phyloP scores from a whole-genome alignment of 2,329 filamentous ascomycete genomes.

The Hysterium pulicare region DNA sequence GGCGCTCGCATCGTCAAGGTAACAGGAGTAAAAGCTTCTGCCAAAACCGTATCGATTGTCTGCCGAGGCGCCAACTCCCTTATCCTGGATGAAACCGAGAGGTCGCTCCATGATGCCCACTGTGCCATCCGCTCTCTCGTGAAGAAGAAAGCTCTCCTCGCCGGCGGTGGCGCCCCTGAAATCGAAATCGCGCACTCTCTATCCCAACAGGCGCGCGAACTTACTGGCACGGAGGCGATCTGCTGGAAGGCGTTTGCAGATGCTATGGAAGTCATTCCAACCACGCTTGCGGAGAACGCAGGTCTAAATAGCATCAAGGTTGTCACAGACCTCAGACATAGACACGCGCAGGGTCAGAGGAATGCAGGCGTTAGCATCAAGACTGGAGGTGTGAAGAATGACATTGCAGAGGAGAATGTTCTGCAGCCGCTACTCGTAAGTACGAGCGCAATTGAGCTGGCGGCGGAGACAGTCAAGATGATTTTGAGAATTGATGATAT shows the following conservation, averaged over 20 bases:
- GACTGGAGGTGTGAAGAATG: slow-evolving; percentile 92
- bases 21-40: slow-evolving; percentile 81
- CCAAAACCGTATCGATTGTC: slow-evolving; percentile 86
- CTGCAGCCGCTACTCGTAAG: slow-evolving; percentile 93
- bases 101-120: slow-evolving; percentile 92
- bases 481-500: slow-evolving; percentile 68
- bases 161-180: slow-evolving; percentile 92
- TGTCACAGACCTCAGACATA: slow-evolving; percentile 89
- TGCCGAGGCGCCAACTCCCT: slow-evolving; percentile 90
- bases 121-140: slow-evolving; percentile 96
- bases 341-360: slow-evolving; percentile 91
- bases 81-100: slow-evolving; percentile 95
- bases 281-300: slow-evolving; percentile 94
- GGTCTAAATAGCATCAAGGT: slow-evolving; percentile 98
- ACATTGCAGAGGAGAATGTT: slow-evolving; percentile 96
- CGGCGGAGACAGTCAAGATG: slow-evolving; percentile 98
- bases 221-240: slow-evolving; percentile 90
- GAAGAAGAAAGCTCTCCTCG: slow-evolving; percentile 99
- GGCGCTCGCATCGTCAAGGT: slow-evolving; percentile 94
- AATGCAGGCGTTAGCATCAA: slow-evolving; percentile 98
- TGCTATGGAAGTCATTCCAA: slow-evolving; percentile 94
- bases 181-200: slow-evolving; percentile 92
- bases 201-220: slow-evolving; percentile 73
- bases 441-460: slow-evolving; percentile 95
- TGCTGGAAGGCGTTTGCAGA: slow-evolving; percentile 99